Evolutionary conservation across 2,329 filamentous ascomycete species (phyloP).

Genomic region (Epichloe brachyelytri): DNA sequence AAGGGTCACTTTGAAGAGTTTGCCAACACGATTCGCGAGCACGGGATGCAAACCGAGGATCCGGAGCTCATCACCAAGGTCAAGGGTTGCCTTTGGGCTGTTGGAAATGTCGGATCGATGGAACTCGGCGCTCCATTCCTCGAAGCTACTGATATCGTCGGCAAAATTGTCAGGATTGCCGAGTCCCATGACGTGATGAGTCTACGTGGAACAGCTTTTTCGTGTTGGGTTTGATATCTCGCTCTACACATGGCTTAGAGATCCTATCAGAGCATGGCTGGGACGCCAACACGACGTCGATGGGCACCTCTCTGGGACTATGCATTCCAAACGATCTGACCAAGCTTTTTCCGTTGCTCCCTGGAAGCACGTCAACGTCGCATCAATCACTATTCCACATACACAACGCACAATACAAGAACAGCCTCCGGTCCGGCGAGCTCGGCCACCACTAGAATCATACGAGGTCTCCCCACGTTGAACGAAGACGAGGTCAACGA

Average conservation of each 20-base stretch:
- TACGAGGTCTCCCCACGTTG: constrained; percentile 31
- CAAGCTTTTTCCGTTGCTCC: constrained; percentile 62
- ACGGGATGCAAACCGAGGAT: constrained; percentile 75
- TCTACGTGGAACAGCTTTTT: constrained; percentile 88
- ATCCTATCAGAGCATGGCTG: constrained; percentile 83
- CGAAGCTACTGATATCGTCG: constrained; percentile 78
- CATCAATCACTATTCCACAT: constrained; percentile 32
- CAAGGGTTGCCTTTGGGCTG: constrained; percentile 94
- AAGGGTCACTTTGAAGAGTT: constrained; percentile 98
- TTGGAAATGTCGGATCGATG: constrained; percentile 97
- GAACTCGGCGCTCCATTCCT: constrained; percentile 90
- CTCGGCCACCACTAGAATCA: constrained; percentile 30
- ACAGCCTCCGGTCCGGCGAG: constrained; percentile 28
- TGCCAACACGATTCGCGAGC: constrained; percentile 73
- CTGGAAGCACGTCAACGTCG: constrained; percentile 40
- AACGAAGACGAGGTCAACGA: constrained; percentile 55
- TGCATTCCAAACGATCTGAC: constrained; percentile 72
- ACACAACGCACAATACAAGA: constrained; percentile 40
- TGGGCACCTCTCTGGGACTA: constrained; percentile 74
- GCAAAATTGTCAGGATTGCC: constrained; percentile 77
- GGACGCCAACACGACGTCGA: constrained; percentile 77
- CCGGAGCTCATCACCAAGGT: constrained; percentile 79
- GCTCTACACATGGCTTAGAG: constrained; percentile 83
- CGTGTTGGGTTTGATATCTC: constrained; percentile 80
- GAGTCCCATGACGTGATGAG: constrained; percentile 83